Conservation (phyloP, 495 filamentous ascomycete species). For the Aspergillus steynii region DNA sequence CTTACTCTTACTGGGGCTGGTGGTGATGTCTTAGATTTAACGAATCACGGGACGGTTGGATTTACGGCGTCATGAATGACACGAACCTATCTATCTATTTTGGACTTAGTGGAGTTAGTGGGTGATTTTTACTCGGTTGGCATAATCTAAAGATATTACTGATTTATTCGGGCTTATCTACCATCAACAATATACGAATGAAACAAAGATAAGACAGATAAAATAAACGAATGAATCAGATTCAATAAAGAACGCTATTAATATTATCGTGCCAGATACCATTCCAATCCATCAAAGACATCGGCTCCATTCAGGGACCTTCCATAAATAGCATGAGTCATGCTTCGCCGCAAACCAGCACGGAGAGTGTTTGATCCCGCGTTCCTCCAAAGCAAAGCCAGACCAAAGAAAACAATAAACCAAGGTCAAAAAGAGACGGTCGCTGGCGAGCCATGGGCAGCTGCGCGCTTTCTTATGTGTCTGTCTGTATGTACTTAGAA, state of each 20-base stretch:
- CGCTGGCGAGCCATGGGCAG: not conserved
- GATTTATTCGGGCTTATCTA: no score
- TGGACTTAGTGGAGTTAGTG: no score
- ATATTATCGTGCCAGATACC: not conserved
- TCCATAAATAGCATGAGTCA: not conserved
- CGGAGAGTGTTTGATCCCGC: not conserved
- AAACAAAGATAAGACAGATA: no score
- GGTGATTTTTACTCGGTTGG: no score
- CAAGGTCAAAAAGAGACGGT: not conserved
- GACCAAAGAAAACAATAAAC: not conserved
- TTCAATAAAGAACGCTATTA: not conserved
- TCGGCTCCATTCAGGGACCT: not conserved
- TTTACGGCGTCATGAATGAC: no score
- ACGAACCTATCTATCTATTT: no score
- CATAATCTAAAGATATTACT: no score
- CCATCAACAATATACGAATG: no score
- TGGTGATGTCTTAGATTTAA: no score
- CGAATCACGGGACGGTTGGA: no score
- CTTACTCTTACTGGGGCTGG: no score
- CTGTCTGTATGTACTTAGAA: constrained; percentile 9
- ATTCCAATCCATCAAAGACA: not conserved
- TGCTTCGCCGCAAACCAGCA: not conserved
- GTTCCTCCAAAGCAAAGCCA: not conserved
- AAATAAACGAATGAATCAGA: not conserved
- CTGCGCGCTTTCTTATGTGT: not conserved